Percentiles rank a stretch among this genome's conserved stretches.
These are phyloP conservation scores for Trichophyton equinum DNA, from an alignment of 2,329 filamentous ascomycete species.

Conservation along the genomic window DNA sequence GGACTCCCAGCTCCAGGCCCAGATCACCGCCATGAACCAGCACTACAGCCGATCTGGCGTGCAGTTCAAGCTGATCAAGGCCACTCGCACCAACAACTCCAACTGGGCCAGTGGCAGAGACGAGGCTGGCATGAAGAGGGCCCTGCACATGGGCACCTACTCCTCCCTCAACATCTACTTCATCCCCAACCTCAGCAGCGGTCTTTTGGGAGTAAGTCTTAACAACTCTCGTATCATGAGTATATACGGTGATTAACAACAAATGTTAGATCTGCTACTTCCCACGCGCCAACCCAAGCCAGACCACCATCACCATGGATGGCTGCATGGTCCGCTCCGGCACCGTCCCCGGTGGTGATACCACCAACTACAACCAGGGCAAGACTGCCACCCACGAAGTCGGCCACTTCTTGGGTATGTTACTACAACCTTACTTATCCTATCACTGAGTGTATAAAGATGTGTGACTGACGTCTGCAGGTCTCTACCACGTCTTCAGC, in stretches of 20 bases:
- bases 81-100: constrained; percentile 11
- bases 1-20: constrained; percentile 9
- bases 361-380: constrained; percentile 15
- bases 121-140: constrained; percentile 12
- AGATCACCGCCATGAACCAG: constrained; percentile 13
- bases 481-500: constrained; percentile 22
- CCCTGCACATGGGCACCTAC: constrained; percentile 18
- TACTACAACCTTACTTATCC: neutral
- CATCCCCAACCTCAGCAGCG: constrained; percentile 7
- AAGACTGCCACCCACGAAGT: constrained; percentile 23
- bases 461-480: neutral
- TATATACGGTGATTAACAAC: neutral
- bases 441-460: neutral
- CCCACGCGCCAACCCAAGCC: constrained; percentile 13
- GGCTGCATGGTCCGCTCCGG: constrained; percentile 15
- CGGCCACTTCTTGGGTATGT: constrained; percentile 23
- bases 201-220: constrained; percentile 4
- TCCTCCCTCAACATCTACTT: constrained; percentile 21
- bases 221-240: neutral
- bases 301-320: constrained; percentile 16
- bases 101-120: constrained; percentile 11
- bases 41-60: constrained; percentile 11
- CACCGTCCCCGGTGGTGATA: constrained; percentile 18
- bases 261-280: constrained; percentile 9
- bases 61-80: constrained; percentile 9